phyloP scores from a whole-genome alignment of 2,329 filamentous ascomycete species.

The Penicillium brasilianum region DNA sequence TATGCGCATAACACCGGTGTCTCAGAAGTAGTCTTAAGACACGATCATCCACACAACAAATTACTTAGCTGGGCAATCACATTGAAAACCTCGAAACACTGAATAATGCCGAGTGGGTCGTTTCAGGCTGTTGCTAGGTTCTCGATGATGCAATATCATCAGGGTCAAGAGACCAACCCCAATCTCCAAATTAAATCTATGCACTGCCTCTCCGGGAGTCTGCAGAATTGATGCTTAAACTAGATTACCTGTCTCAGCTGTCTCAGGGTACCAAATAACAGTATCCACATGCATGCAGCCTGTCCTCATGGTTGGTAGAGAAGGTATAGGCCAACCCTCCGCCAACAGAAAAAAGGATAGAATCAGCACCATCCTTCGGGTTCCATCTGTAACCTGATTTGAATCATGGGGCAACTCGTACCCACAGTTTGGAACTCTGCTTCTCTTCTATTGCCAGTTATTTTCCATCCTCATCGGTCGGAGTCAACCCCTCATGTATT shows the following conservation, averaged over 20 bases:
- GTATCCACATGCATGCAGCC: not conserved
- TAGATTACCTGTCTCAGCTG: not conserved
- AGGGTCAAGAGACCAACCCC: not conserved
- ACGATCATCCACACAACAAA: not conserved
- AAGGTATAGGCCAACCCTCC: no score
- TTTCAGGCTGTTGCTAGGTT: not conserved
- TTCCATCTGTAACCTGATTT: no score
- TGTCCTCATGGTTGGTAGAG: not conserved
- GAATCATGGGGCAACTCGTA: no score
- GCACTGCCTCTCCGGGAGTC: not conserved
- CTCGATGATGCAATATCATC: conserved; percentile 6
- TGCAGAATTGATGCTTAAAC: not conserved
- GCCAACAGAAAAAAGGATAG: no score
- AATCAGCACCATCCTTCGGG: no score
- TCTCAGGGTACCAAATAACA: not conserved
- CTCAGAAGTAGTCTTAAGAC: conserved; percentile 4
- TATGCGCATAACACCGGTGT: conserved; percentile 7
- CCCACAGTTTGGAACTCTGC: no score
- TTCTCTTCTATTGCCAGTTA: no score
- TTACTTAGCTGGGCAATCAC: not conserved
- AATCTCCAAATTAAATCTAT: not conserved
- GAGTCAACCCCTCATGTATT: no score
- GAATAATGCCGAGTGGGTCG: not conserved
- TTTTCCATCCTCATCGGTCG: no score
- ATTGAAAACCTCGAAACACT: not conserved